These are phyloP conservation scores for Hypoxylon sp. DNA, from an alignment of 2,329 filamentous ascomycete genomes.

Conservation along the genomic window DNA sequence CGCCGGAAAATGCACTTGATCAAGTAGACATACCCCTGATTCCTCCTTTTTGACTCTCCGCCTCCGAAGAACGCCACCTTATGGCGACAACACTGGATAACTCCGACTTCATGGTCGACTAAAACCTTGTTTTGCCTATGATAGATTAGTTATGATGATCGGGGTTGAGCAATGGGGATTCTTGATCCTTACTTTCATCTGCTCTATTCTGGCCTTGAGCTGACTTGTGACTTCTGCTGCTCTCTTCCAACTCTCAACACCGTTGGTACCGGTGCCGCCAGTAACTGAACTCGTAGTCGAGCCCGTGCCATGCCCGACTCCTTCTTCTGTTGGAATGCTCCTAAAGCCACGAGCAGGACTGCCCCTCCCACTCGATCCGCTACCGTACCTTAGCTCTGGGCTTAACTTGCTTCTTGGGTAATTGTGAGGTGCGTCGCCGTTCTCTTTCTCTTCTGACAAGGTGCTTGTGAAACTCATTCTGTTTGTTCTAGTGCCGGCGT, in stretches of 20 bases:
- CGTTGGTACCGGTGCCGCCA: conserved; percentile 58
- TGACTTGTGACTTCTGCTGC: conserved; percentile 98
- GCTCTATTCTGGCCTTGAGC: conserved; percentile 95
- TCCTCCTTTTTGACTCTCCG: conserved; percentile 24
- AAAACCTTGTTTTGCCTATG: conserved; percentile 66
- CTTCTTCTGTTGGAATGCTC: conserved; percentile 54
- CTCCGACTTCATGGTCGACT: conserved; percentile 57
- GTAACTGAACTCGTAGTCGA: conserved; percentile 43
- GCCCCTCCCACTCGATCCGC: conserved; percentile 69
- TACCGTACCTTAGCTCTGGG: conserved; percentile 69
- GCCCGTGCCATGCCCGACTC: conserved; percentile 36
- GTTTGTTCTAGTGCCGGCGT: conserved; percentile 59
- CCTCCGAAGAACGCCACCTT: conserved; percentile 42
- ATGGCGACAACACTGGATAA: conserved; percentile 19
- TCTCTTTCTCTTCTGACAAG: conserved; percentile 84
- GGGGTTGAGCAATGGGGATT: background rate
- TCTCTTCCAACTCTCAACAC: conserved; percentile 94
- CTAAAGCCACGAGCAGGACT: conserved; percentile 72
- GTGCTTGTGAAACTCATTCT: conserved; percentile 75
- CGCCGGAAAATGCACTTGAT: conserved; percentile 52
- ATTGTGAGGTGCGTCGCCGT: conserved; percentile 64
- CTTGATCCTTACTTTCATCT: conserved; percentile 82
- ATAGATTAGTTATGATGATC: conserved; percentile 35
- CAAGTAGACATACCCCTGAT: conserved; percentile 36
- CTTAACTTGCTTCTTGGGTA: conserved; percentile 67